These are phyloP conservation scores for Alternaria atra DNA, from an alignment of 2,329 filamentous ascomycete species.

Conservation along the genomic window DNA sequence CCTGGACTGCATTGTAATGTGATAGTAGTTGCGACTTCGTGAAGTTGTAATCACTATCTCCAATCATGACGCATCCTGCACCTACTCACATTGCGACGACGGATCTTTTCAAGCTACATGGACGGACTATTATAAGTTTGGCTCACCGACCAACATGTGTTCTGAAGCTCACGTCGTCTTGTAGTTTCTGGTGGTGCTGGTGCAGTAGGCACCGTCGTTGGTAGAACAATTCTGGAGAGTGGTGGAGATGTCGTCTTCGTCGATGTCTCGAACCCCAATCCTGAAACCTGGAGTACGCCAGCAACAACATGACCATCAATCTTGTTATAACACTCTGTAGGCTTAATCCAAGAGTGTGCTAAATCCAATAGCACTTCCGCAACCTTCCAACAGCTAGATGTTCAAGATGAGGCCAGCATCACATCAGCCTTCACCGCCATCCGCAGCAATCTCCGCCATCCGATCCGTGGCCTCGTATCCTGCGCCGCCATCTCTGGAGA, in stretches of 20 bases:
- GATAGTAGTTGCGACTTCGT: background rate
- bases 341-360: slow-evolving; percentile 6
- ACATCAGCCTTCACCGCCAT: slow-evolving; percentile 21
- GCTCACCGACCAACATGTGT: background rate
- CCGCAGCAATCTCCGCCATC: slow-evolving; percentile 20
- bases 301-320: background rate
- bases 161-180: background rate
- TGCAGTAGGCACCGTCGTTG: slow-evolving; percentile 34
- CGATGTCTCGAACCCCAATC: slow-evolving; percentile 18
- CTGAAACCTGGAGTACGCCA: slow-evolving; percentile 20
- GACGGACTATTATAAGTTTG: slow-evolving; percentile 33
- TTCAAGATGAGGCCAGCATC: slow-evolving; percentile 32
- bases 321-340: background rate
- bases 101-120: slow-evolving; percentile 35
- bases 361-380: slow-evolving; percentile 17
- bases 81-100: slow-evolving; percentile 27
- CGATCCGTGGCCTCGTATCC: slow-evolving; percentile 38
- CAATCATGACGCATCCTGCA: slow-evolving; percentile 27
- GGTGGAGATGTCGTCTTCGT: slow-evolving; percentile 38
- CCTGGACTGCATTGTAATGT: background rate
- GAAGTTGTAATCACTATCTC: background rate
- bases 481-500: slow-evolving; percentile 44
- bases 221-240: slow-evolving; percentile 36
- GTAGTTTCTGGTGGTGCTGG: slow-evolving; percentile 42
- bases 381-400: slow-evolving; percentile 29